phyloP scores from a whole-genome alignment of 176 grass and related monocot species.

The Alopecurus myosuroides region DNA sequence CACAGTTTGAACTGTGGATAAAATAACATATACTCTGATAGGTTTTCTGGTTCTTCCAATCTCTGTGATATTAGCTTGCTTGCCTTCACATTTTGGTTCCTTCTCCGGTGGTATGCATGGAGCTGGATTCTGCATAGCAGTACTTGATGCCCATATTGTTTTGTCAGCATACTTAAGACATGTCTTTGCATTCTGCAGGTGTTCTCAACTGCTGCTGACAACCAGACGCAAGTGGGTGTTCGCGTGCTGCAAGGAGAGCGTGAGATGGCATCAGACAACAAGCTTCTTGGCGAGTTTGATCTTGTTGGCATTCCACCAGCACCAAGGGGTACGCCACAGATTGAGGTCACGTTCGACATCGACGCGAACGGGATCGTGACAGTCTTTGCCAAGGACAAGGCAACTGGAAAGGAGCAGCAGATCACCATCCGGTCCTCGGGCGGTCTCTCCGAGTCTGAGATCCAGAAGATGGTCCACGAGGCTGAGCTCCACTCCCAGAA shows the following conservation, averaged over 20 bases:
- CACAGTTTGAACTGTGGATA: not conserved
- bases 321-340: slow-evolving; percentile 32
- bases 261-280: slow-evolving; percentile 47
- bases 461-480: slow-evolving; percentile 41
- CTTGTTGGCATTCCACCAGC: slow-evolving; percentile 43
- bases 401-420: slow-evolving; percentile 54
- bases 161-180: not conserved
- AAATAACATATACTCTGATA: too few species aligned
- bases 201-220: slow-evolving; percentile 52
- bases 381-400: slow-evolving; percentile 41
- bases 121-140: not conserved
- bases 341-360: slow-evolving; percentile 52
- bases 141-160: not conserved
- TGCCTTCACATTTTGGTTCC: not conserved
- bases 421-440: slow-evolving; percentile 45
- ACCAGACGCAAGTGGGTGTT: slow-evolving; percentile 42
- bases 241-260: slow-evolving; percentile 41
- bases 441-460: slow-evolving; percentile 38
- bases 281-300: slow-evolving; percentile 46
- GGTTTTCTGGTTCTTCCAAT: too few species aligned
- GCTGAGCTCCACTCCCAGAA: slow-evolving; percentile 39
- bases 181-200: slow-evolving; percentile 13
- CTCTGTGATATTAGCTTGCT: not conserved
- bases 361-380: slow-evolving; percentile 45
- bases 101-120: not conserved